Conservation (phyloP, 192 early-diverging fungal species). For the Coemansia sp. region DNA sequence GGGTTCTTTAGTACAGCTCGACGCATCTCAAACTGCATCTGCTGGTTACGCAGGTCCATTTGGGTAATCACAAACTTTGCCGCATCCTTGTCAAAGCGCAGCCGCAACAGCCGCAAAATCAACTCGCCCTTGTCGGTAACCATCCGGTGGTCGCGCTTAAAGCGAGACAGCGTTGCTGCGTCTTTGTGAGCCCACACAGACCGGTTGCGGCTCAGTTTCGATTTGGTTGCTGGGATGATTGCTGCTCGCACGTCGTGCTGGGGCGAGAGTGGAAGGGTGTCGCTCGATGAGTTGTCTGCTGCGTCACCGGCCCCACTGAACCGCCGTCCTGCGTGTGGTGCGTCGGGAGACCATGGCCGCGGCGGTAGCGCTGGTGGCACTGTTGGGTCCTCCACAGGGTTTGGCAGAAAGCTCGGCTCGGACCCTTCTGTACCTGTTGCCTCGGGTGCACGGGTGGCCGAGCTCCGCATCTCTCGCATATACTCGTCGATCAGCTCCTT, state of each 20-base stretch:
- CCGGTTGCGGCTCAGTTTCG: constrained; percentile 39
- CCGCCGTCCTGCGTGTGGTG: not conserved
- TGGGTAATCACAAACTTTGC: constrained; percentile 46
- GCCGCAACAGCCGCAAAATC: constrained; percentile 45
- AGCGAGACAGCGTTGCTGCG: constrained; percentile 28
- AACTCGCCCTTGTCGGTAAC: constrained; percentile 50
- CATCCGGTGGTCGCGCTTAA: constrained; percentile 40
- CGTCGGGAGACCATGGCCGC: constrained; percentile 4
- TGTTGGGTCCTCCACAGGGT: no score
- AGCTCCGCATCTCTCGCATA: constrained; percentile 42
- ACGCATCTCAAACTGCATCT: constrained; percentile 53
- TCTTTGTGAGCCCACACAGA: constrained; percentile 57
- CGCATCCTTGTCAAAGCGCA: constrained; percentile 52
- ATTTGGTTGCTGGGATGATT: constrained; percentile 22
- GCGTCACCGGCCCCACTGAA: constrained; percentile 13
- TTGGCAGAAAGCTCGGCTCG: not conserved
- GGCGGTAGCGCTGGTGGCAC: constrained; percentile 5
- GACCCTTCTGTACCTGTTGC: not conserved
- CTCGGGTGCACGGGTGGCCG: constrained; percentile 10
- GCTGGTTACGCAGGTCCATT: constrained; percentile 40
- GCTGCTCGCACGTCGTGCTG: constrained; percentile 31
- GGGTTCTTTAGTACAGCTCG: constrained; percentile 11
- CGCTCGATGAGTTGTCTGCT: constrained; percentile 30
- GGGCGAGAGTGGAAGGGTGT: constrained; percentile 21
- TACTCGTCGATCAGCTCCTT: constrained; percentile 67